A percentile compares a stretch with the other conserved stretches of the same genome.
These are phyloP conservation scores for Leptomonas pyrrhocoris DNA, from an alignment of 208 protist species.

Conservation along the genomic window DNA sequence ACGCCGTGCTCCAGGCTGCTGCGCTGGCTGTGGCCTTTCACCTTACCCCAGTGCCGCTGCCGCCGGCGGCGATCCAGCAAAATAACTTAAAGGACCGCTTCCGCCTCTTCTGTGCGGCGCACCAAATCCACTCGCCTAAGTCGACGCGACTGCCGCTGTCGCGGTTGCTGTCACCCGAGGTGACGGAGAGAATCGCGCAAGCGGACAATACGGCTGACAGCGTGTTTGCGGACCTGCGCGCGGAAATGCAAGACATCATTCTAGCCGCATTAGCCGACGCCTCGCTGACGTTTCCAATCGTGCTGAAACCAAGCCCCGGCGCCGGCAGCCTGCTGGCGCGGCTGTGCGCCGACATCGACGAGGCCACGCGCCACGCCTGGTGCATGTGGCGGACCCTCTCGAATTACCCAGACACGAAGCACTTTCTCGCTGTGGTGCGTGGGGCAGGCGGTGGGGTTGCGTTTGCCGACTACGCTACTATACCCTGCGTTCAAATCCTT, in stretches of 20 bases:
- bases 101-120: conserved; percentile 44
- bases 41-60: conserved; percentile 52
- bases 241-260: conserved; percentile 2
- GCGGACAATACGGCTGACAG: neutral
- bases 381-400: conserved; percentile 46
- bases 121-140: conserved; percentile 45
- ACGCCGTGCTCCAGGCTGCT: conserved; percentile 72
- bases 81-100: conserved; percentile 71
- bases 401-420: conserved; percentile 45
- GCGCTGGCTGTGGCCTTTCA: conserved; percentile 36
- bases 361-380: conserved; percentile 50
- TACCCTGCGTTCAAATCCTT: conserved; percentile 36
- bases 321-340: conserved; percentile 66
- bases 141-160: conserved; percentile 15
- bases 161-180: neutral
- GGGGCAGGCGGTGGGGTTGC: neutral
- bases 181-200: neutral
- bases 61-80: conserved; percentile 41
- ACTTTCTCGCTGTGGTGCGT: conserved; percentile 44
- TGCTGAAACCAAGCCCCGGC: conserved; percentile 81
- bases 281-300: conserved; percentile 48
- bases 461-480: neutral
- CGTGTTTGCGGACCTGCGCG: conserved; percentile 2
- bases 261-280: neutral
- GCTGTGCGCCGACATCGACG: conserved; percentile 42